These are phyloP conservation scores for Termitomyces sp. DNA, from an alignment of 768 basidiomycete species.

Conservation along the genomic window DNA sequence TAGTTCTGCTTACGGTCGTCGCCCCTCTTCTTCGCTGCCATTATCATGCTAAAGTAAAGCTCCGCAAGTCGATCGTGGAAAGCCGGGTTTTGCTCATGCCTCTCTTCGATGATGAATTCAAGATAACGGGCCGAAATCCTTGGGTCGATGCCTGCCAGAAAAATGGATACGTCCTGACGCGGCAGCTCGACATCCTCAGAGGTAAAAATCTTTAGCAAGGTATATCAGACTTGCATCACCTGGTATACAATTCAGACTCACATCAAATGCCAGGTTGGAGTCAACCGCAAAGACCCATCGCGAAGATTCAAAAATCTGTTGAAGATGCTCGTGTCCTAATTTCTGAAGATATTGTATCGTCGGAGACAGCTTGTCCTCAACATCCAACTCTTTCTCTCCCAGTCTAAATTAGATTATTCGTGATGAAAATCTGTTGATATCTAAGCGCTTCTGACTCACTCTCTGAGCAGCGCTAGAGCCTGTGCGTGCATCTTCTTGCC, in stretches of 20 bases:
- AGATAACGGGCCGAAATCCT: conserved; percentile 74
- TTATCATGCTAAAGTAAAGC: conserved; percentile 71
- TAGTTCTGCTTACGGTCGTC: conserved; percentile 44
- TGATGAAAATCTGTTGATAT: background rate
- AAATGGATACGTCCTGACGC: conserved; percentile 65
- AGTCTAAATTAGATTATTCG: conserved; percentile 63
- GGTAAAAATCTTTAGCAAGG: conserved; percentile 70
- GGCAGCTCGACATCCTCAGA: conserved; percentile 94
- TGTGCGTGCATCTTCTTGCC: conserved; percentile 95
- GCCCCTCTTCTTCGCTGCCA: conserved; percentile 48
- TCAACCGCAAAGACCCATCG: conserved; percentile 83
- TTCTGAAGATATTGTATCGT: conserved; percentile 90
- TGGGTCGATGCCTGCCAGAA: conserved; percentile 67
- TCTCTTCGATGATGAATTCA: conserved; percentile 76
- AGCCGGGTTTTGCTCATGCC: conserved; percentile 55
- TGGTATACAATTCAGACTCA: conserved; percentile 16
- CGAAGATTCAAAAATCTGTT: conserved; percentile 76
- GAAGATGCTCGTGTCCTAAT: conserved; percentile 74
- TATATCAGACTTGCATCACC: background rate
- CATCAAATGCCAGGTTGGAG: conserved; percentile 72
- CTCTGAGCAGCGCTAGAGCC: conserved; percentile 75
- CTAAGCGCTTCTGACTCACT: conserved; percentile 45
- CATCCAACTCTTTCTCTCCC: conserved; percentile 70
- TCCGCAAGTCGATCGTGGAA: conserved; percentile 92
- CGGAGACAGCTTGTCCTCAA: conserved; percentile 73